Evolutionary conservation across 306 rosid genomes (phyloP).

Genomic region (Amphicarpaea edgeworthii): DNA sequence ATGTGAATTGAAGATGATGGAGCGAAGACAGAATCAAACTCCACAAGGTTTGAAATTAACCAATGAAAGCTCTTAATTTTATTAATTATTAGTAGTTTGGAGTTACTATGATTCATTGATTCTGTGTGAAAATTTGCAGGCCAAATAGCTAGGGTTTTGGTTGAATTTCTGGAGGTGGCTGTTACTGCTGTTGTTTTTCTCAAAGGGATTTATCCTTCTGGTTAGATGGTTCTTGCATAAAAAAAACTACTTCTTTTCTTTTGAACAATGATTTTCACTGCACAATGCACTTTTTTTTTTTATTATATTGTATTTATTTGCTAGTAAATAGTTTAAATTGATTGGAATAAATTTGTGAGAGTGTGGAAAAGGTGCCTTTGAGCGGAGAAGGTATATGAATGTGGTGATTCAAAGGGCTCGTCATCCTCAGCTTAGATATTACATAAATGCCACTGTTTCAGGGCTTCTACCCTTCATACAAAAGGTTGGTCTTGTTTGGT

Average conservation of each 20-base stretch:
- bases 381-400: slow-evolving; percentile 87
- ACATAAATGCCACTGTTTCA: slow-evolving; percentile 76
- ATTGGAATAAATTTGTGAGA: slow-evolving; percentile 20
- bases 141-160: slow-evolving; percentile 67
- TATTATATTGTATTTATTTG: not conserved
- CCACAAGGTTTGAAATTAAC: slow-evolving; percentile 60
- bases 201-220: slow-evolving; percentile 86
- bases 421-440: slow-evolving; percentile 85
- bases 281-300: not conserved
- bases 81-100: not conserved
- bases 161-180: slow-evolving; percentile 87
- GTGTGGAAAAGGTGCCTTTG: slow-evolving; percentile 76
- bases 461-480: slow-evolving; percentile 78
- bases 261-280: not conserved
- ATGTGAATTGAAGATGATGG: slow-evolving; percentile 50
- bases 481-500: slow-evolving; percentile 59
- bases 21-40: slow-evolving; percentile 63
- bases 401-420: slow-evolving; percentile 83
- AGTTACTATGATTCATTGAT: not conserved
- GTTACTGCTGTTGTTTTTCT: slow-evolving; percentile 75
- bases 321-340: not conserved
- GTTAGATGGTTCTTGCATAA: slow-evolving; percentile 48
- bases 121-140: slow-evolving; percentile 52
- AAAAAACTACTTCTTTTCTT: no score
- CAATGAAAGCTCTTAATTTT: slow-evolving; percentile 12